Evolutionary conservation across 2,329 filamentous ascomycete species (phyloP).

Genomic region (Curvularia spicifera): DNA sequence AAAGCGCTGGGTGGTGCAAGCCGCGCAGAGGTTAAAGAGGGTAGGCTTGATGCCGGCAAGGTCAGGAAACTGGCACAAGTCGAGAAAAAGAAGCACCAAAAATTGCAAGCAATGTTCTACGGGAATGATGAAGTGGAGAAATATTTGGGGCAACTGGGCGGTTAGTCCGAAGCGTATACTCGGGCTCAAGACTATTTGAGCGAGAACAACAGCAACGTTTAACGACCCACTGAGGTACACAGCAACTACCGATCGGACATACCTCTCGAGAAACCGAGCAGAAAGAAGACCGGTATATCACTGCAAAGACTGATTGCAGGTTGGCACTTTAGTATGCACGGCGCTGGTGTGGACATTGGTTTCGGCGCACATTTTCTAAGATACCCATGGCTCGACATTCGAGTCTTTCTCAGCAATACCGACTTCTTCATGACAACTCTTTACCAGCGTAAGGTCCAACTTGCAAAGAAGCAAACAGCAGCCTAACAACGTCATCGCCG

Average conservation of each 20-base stretch:
- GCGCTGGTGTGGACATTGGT: conserved; percentile 3
- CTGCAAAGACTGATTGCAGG: neutral
- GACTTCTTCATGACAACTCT: neutral
- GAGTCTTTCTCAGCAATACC: conserved; percentile 5
- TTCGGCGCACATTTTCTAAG: neutral
- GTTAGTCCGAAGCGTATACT: neutral
- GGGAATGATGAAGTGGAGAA: conserved; percentile 75
- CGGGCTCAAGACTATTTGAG: neutral
- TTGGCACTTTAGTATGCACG: neutral
- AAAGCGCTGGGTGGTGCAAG: conserved; percentile 45
- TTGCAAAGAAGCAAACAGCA: neutral
- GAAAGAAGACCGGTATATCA: neutral
- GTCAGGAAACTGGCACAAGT: conserved; percentile 66
- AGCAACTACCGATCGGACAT: neutral
- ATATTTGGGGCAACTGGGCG: conserved; percentile 64
- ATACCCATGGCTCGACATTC: conserved; percentile 10
- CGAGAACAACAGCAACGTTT: neutral
- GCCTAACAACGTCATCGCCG: neutral
- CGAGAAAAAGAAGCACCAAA: conserved; percentile 68
- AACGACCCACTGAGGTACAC: neutral
- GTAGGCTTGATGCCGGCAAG: conserved; percentile 71
- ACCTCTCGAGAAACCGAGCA: neutral
- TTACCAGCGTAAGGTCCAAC: neutral
- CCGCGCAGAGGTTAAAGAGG: conserved; percentile 41
- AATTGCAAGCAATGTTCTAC: conserved; percentile 74